phyloP scores from a whole-genome alignment of 192 early-diverging fungal species.

The Linnemannia schmuckeri region DNA sequence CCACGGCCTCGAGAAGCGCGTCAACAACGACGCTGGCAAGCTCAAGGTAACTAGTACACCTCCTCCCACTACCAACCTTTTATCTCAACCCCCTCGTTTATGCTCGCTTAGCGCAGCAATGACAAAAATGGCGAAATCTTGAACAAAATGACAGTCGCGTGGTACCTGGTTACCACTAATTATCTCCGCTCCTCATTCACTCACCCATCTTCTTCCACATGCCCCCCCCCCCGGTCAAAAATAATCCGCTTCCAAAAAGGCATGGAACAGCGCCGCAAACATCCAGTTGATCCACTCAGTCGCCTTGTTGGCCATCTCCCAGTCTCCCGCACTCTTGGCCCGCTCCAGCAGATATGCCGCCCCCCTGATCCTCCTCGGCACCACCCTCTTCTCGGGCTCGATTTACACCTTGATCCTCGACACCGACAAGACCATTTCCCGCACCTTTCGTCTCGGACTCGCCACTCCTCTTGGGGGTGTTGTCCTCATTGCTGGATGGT shows the following conservation, averaged over 20 bases:
- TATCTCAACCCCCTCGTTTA: not conserved
- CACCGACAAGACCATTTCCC: constrained; percentile 47
- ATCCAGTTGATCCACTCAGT: constrained; percentile 69
- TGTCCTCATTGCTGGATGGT: constrained; percentile 70
- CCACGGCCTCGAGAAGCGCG: constrained; percentile 50
- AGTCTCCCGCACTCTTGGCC: constrained; percentile 47
- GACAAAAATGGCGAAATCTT: not conserved
- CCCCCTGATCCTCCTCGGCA: constrained; percentile 66
- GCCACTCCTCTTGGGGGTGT: constrained; percentile 74
- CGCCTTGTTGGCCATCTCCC: constrained; percentile 62
- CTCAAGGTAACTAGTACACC: constrained; percentile 26
- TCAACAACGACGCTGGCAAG: constrained; percentile 44
- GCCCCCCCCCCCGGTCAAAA: not conserved
- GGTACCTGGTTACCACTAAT: not conserved
- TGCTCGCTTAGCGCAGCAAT: not conserved
- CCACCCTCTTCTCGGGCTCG: constrained; percentile 65
- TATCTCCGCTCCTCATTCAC: not conserved
- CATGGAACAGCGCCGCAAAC: constrained; percentile 67
- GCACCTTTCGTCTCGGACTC: constrained; percentile 62
- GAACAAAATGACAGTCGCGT: not conserved
- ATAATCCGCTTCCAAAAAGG: constrained; percentile 13
- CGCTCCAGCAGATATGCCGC: constrained; percentile 52
- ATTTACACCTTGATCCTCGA: constrained; percentile 71
- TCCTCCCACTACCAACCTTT: not conserved
- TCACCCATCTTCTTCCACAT: not conserved